A percentile compares a stretch with the other conserved stretches of the same genome.
Conservation (phyloP, 441 rosid genomes). For the Euphorbia schlechtendalii region DNA sequence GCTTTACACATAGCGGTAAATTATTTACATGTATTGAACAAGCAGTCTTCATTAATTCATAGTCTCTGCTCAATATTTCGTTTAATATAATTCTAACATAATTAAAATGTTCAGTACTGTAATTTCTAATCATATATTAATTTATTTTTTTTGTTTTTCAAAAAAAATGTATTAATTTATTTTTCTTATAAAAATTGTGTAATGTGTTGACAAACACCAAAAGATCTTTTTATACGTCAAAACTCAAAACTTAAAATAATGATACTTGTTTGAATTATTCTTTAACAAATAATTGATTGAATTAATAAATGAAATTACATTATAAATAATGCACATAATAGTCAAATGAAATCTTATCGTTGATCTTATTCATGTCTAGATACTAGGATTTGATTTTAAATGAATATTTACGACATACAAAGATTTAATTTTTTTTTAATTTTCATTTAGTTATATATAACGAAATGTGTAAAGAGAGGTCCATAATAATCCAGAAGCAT, state of each 20-base stretch:
- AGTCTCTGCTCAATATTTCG: too few species aligned
- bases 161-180: too few species aligned
- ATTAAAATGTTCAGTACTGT: too few species aligned
- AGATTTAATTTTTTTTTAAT: neutral
- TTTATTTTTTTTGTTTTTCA: too few species aligned
- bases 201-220: neutral
- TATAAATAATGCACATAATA: neutral
- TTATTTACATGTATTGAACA: too few species aligned
- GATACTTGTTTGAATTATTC: neutral
- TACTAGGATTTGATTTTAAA: neutral
- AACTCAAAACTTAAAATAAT: neutral
- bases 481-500: neutral
- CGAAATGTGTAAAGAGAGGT: neutral
- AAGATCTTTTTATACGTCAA: neutral
- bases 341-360: constrained; percentile 1
- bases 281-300: neutral
- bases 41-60: too few species aligned
- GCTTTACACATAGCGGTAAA: too few species aligned
- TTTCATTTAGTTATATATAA: neutral
- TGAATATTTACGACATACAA: too few species aligned
- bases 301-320: neutral
- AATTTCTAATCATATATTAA: too few species aligned
- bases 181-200: too few species aligned
- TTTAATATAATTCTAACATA: too few species aligned
- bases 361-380: neutral